Evolutionary conservation across 192 early-diverging fungal species (phyloP).

Genomic region (Ambispora gerdemannii): DNA sequence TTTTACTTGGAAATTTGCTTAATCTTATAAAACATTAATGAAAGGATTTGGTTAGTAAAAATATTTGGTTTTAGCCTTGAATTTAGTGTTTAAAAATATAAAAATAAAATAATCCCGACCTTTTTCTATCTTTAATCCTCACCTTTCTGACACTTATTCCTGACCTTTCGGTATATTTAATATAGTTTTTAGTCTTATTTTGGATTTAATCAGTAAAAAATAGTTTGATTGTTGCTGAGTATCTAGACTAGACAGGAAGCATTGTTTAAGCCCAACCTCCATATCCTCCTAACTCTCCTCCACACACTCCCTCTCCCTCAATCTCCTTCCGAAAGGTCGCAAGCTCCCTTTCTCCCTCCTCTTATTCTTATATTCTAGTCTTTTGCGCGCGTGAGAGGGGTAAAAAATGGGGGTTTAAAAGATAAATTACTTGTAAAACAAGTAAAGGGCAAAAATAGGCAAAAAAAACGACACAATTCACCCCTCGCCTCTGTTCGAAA

Average conservation of each 20-base stretch:
- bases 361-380: not conserved
- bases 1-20: too few relatives aligned
- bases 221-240: too few relatives aligned
- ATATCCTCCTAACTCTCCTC: not conserved
- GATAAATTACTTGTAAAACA: not conserved
- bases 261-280: not conserved
- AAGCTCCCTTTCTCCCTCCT: conserved; percentile 4
- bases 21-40: too few relatives aligned
- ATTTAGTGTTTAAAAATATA: too few relatives aligned
- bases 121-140: too few relatives aligned
- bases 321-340: not conserved
- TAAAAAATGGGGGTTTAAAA: not conserved
- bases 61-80: too few relatives aligned
- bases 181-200: not conserved
- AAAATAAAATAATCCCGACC: too few relatives aligned
- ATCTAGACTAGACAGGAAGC: too few relatives aligned
- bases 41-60: too few relatives aligned
- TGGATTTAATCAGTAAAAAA: too few relatives aligned
- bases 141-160: not conserved
- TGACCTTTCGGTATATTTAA: conserved; percentile 5
- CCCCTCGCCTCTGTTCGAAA: conserved; percentile 15
- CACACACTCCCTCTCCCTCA: not conserved
- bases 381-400: not conserved
- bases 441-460: not conserved
- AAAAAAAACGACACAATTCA: conserved; percentile 5